Evolutionary conservation across 768 basidiomycete species (phyloP).

Genomic region (Pholiota microspora): DNA sequence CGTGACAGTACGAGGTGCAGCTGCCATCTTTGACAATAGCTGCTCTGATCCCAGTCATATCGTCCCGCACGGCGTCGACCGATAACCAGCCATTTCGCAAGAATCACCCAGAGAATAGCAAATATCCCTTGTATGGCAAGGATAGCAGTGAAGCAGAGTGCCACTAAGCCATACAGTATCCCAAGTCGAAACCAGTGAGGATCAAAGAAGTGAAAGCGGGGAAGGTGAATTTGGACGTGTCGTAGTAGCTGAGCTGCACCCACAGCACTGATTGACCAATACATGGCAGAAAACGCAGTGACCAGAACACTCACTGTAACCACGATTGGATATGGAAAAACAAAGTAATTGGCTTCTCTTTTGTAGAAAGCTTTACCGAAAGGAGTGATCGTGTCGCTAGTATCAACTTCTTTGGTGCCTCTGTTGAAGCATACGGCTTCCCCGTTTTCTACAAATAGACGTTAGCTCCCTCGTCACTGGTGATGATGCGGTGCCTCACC

Average conservation of each 20-base stretch:
- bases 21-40: constrained; percentile 50
- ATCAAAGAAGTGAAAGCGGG: constrained; percentile 30
- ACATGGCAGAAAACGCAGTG: constrained; percentile 34
- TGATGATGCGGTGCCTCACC: constrained; percentile 23
- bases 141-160: constrained; percentile 34
- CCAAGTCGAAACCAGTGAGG: constrained; percentile 37
- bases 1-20: constrained; percentile 39
- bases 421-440: constrained; percentile 36
- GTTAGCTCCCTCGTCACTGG: not conserved
- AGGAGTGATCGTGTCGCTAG: constrained; percentile 33
- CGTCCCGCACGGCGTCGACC: constrained; percentile 36
- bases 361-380: constrained; percentile 44
- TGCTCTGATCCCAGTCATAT: constrained; percentile 45
- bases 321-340: constrained; percentile 37
- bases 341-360: constrained; percentile 35
- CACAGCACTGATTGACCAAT: constrained; percentile 41
- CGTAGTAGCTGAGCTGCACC: constrained; percentile 36
- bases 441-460: constrained; percentile 28
- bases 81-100: constrained; percentile 42
- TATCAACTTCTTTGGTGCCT: constrained; percentile 20
- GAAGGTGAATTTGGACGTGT: constrained; percentile 29
- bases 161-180: constrained; percentile 38
- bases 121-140: constrained; percentile 36
- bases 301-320: constrained; percentile 36
- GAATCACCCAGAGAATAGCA: constrained; percentile 38